phyloP scores from a whole-genome alignment of 1,139 yeast genomes.

The Yamadazyma siamensis region DNA sequence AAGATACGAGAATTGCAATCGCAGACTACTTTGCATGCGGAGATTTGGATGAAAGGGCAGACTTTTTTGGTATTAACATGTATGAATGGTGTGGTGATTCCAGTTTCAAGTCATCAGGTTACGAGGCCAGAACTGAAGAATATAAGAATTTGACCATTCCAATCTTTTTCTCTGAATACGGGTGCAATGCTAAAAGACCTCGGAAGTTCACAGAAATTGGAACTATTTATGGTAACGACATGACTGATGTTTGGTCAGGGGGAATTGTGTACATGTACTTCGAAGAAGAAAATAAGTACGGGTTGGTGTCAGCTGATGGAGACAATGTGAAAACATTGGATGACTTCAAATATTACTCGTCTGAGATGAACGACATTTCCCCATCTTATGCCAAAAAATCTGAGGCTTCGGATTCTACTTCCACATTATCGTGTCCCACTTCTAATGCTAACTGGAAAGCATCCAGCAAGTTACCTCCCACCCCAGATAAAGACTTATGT shows the following conservation, averaged over 20 bases:
- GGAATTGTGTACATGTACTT: constrained; percentile 89
- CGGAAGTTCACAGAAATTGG: constrained; percentile 72
- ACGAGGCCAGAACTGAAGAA: constrained; percentile 66
- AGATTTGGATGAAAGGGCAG: constrained; percentile 62
- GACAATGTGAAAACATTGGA: constrained; percentile 38
- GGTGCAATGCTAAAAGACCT: constrained; percentile 70
- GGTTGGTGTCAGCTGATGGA: constrained; percentile 59
- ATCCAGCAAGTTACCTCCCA: constrained; percentile 58
- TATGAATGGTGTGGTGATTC: constrained; percentile 94
- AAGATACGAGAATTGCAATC: constrained; percentile 62
- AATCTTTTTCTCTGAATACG: constrained; percentile 86
- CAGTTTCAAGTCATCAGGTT: constrained; percentile 65
- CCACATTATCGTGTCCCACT: constrained; percentile 51
- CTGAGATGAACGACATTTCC: constrained; percentile 53
- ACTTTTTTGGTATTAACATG: constrained; percentile 92
- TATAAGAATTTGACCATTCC: constrained; percentile 74
- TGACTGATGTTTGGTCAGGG: constrained; percentile 87
- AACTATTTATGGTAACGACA: constrained; percentile 54
- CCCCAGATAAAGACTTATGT: constrained; percentile 61
- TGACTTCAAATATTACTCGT: constrained; percentile 50
- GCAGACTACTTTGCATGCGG: constrained; percentile 88
- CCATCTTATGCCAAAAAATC: constrained; percentile 38
- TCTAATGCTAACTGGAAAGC: constrained; percentile 51
- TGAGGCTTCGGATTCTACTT: constrained; percentile 19
- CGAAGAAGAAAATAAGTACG: constrained; percentile 77